Evolutionary conservation across 768 basidiomycete genomes (phyloP), one percentile per base, ranked within the genome.

Genomic region (Candolleomyces aberdarensis): DNA sequence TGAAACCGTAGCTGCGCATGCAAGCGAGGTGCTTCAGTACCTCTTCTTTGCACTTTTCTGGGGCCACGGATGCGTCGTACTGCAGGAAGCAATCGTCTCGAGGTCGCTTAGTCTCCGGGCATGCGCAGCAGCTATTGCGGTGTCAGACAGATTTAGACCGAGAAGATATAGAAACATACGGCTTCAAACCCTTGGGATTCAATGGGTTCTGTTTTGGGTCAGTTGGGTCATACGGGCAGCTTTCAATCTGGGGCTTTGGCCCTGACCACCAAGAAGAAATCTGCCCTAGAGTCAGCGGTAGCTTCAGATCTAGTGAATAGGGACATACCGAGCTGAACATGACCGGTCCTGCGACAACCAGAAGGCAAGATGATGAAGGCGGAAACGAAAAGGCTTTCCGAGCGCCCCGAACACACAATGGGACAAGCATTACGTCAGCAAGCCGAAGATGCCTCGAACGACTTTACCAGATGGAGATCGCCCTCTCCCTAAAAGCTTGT

Each of bases 81-180:
- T 85, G 83, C 62, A 98, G 78, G 80, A 97, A 98, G 75, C 97
- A 99, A 64, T 95, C 88, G 73, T 99, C 97, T 11, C 97, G 84
- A n/a, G 82, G 83, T 2, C 88, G 84, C 73, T 98, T 98, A 2
- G 95, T 96, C 67, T 94, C 83, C 2, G 94, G 95, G 70, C 96
- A 98, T 47, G 96, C 96, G 70, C 96, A 98, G 67, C 96, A 98
- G 67, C 96, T 98, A 50, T 31, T 11, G n/a, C n/a, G 10, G 53
- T 20, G 44, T 43, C 19, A 48, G n/a, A 41, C 4, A 48, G 39
- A 11, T 48, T n/a, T 8, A 44, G 43, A 32, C 36, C 32, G 44
- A 32, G 52, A 9, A 19, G 29, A 52, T 39, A 39, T 55, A 20
- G 20, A 9, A 15, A 78, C 93, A 61, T 72, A 97, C 96, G 96